These are phyloP conservation scores for Lepidopterella palustris DNA, from an alignment of 495 filamentous ascomycete genomes.

Conservation along the genomic window DNA sequence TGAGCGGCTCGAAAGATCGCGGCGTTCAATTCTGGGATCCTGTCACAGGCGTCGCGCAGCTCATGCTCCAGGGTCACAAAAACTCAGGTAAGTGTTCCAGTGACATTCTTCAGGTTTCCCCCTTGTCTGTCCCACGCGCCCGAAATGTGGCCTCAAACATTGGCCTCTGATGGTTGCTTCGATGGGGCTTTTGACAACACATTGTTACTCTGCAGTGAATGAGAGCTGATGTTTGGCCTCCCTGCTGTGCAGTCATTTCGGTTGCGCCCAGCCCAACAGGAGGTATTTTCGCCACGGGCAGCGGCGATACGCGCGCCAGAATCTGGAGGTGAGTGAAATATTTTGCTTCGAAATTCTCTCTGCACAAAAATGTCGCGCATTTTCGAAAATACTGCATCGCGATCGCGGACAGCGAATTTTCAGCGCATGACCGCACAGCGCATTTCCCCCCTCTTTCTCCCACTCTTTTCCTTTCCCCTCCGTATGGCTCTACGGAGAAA, in stretches of 20 bases:
- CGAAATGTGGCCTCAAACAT: neutral
- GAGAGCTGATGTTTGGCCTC: conserved; percentile 5
- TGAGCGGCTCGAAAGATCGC: conserved; percentile 40
- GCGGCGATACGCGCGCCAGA: conserved; percentile 39
- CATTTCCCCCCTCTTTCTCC: neutral
- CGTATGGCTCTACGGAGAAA: neutral
- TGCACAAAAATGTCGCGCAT: neutral
- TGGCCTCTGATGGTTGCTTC: neutral
- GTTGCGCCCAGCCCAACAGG: conserved; percentile 39
- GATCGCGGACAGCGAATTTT: too few relatives aligned
- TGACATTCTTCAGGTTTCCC: neutral
- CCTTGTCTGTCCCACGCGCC: neutral
- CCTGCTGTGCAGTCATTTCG: conserved; percentile 35
- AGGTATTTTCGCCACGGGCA: conserved; percentile 39
- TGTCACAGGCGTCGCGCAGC: conserved; percentile 36
- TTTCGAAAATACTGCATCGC: neutral
- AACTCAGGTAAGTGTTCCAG: conserved; percentile 34
- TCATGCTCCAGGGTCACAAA: conserved; percentile 42
- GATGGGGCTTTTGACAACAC: conserved; percentile 1
- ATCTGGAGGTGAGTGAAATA: conserved; percentile 37
- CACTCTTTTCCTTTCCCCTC: neutral
- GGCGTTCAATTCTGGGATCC: conserved; percentile 44
- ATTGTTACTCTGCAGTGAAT: neutral
- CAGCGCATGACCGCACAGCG: neutral
- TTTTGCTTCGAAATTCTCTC: neutral